Conservation (phyloP, 2,329 filamentous ascomycete species). For the Colletotrichum tropicale region DNA sequence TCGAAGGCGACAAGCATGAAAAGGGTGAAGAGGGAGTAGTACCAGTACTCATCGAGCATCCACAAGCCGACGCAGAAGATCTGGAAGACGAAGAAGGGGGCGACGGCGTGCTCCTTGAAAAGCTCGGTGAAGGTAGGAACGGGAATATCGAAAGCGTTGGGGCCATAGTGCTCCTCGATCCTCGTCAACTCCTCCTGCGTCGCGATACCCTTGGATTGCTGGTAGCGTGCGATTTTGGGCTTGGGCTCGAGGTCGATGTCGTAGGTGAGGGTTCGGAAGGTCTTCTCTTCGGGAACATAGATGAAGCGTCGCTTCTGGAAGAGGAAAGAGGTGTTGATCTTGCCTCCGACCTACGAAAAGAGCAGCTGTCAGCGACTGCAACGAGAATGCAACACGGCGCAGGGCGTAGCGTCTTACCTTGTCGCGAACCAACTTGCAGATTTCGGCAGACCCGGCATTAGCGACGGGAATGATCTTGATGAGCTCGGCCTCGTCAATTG, state of each 20-base stretch:
- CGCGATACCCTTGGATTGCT: conserved; percentile 77
- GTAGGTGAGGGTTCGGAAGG: conserved; percentile 85
- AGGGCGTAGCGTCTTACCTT: conserved; percentile 37
- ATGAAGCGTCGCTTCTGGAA: conserved; percentile 99
- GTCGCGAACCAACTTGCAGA: conserved; percentile 81
- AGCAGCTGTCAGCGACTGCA: background rate
- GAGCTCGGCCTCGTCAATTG: conserved; percentile 75
- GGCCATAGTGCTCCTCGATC: conserved; percentile 90
- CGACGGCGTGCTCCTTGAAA: conserved; percentile 97
- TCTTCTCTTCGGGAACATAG: conserved; percentile 72
- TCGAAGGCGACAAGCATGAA: conserved; percentile 99
- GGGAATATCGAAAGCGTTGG: conserved; percentile 96
- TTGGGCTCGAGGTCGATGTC: conserved; percentile 85
- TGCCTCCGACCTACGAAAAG: conserved; percentile 64
- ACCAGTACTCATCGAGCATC: conserved; percentile 99
- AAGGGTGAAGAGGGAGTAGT: conserved; percentile 98
- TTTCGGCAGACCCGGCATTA: conserved; percentile 89
- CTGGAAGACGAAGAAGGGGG: conserved; percentile 99
- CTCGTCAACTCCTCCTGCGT: conserved; percentile 77
- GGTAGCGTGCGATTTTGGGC: conserved; percentile 78
- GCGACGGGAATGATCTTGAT: conserved; percentile 92
- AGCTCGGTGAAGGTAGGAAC: conserved; percentile 95
- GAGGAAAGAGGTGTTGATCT: conserved; percentile 82
- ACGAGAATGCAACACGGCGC: background rate
- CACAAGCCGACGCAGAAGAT: conserved; percentile 97